phyloP scores from a whole-genome alignment of 352 stramenopile genomes.

The Phytophthora pseudosyringae region DNA sequence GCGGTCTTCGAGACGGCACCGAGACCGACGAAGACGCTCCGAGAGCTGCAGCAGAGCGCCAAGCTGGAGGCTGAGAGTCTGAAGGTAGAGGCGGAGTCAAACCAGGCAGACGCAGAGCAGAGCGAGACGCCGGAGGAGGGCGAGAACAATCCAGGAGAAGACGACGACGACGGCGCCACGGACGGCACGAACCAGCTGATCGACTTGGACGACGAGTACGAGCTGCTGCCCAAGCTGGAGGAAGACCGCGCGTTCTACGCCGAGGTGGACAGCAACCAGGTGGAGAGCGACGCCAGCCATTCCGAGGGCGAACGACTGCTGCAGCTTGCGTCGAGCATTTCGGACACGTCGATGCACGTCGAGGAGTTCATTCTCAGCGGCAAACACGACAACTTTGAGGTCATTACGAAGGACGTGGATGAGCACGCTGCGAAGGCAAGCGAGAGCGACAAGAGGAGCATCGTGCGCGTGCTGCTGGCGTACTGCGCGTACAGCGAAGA shows the following conservation, averaged over 20 bases:
- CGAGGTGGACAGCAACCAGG: conserved; percentile 37
- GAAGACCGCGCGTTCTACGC: conserved; percentile 44
- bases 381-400: conserved; percentile 55
- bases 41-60: conserved; percentile 23
- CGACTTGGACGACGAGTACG: conserved; percentile 50
- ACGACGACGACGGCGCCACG: conserved; percentile 39
- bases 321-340: conserved; percentile 43
- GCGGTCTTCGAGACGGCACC: conserved; percentile 35
- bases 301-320: conserved; percentile 38
- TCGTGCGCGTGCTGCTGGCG: conserved; percentile 70
- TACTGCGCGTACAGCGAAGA: conserved; percentile 84
- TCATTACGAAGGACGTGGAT: conserved; percentile 61
- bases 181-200: conserved; percentile 47
- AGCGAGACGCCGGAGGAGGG: conserved; percentile 11
- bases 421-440: conserved; percentile 34
- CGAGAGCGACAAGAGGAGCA: conserved; percentile 47
- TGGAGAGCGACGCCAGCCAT: conserved; percentile 11
- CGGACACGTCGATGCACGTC: conserved; percentile 48
- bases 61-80: conserved; percentile 16
- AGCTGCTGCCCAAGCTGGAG: conserved; percentile 36
- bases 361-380: conserved; percentile 66
- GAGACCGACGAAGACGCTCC: conserved; percentile 21
- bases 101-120: conserved; percentile 7
- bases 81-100: background rate
- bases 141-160: conserved; percentile 16